These are phyloP conservation scores for Amorphotheca resinae DNA, from an alignment of 495 filamentous ascomycete genomes.

Conservation along the genomic window DNA sequence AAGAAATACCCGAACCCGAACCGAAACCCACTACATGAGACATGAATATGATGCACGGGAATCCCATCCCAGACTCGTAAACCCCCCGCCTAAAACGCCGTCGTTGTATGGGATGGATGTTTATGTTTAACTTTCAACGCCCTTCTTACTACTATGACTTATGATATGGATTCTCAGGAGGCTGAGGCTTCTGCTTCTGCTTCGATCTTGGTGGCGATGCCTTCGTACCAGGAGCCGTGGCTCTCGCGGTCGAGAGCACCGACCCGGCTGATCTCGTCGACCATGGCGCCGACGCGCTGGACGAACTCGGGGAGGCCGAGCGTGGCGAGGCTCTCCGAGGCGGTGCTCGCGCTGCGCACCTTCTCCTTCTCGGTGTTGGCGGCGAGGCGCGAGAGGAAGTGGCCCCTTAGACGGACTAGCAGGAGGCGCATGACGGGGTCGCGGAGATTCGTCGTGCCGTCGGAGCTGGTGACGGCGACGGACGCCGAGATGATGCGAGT, in stretches of 20 bases:
- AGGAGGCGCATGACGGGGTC: constrained; percentile 77
- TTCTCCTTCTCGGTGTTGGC: constrained; percentile 69
- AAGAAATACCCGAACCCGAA: too few relatives aligned
- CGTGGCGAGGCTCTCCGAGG: constrained; percentile 67
- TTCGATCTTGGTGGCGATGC: constrained; percentile 36
- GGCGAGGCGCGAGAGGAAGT: constrained; percentile 64
- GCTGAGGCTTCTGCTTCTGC: background rate
- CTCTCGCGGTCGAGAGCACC: constrained; percentile 66
- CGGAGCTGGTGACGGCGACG: constrained; percentile 20
- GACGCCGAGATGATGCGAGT: constrained; percentile 35
- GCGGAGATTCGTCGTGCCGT: constrained; percentile 34
- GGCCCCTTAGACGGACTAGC: constrained; percentile 57
- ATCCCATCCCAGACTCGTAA: too few relatives aligned
- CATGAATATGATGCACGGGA: too few relatives aligned
- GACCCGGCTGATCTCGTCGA: constrained; percentile 65
- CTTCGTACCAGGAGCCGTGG: constrained; percentile 74
- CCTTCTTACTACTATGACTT: too few relatives aligned
- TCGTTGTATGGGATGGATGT: too few relatives aligned
- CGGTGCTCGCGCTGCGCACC: constrained; percentile 66
- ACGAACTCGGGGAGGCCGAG: constrained; percentile 84
- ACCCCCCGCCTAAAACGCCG: too few relatives aligned
- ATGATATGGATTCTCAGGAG: too few relatives aligned
- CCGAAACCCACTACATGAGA: too few relatives aligned
- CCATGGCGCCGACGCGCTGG: constrained; percentile 66
- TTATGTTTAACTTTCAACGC: too few relatives aligned